These are phyloP conservation scores for Pterula multifida DNA, from an alignment of 1,284 basidiomycete genomes.

Conservation along the genomic window DNA sequence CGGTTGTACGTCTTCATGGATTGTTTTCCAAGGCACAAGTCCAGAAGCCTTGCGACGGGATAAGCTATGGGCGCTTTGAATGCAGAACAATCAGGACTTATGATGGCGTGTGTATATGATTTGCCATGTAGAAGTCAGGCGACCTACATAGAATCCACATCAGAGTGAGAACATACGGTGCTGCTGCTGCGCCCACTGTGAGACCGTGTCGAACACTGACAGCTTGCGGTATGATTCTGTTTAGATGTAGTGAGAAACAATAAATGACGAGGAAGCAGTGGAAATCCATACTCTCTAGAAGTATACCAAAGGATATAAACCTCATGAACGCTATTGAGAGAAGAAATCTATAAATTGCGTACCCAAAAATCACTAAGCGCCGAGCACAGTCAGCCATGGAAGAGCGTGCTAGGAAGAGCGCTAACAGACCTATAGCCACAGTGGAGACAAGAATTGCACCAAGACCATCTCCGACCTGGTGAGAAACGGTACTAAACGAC, in stretches of 20 bases:
- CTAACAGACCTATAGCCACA: constrained; percentile 67
- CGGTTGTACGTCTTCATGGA: constrained; percentile 82
- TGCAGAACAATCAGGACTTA: no score
- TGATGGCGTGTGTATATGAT: no score
- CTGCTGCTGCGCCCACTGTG: constrained; percentile 77
- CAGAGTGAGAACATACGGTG: constrained; percentile 66
- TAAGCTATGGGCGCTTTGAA: constrained; percentile 74
- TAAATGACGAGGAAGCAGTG: background rate
- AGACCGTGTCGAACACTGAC: constrained; percentile 86
- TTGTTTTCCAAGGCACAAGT: constrained; percentile 56
- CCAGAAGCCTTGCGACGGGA: constrained; percentile 82
- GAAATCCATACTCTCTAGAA: constrained; percentile 1
- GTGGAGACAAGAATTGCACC: constrained; percentile 80
- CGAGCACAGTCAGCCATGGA: background rate
- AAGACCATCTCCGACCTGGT: constrained; percentile 73
- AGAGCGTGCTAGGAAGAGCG: constrained; percentile 5
- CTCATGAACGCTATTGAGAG: constrained; percentile 15
- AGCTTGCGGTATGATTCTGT: constrained; percentile 76
- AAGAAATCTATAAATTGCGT: constrained; percentile 16
- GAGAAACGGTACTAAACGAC: constrained; percentile 2
- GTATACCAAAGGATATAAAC: constrained; percentile 28
- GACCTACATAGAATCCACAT: constrained; percentile 69
- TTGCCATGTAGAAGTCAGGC: no score
- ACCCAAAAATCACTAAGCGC: constrained; percentile 87
- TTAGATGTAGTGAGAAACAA: constrained; percentile 14